These are phyloP conservation scores for Saturnispora mendoncae DNA, from an alignment of 805 yeast species.

Conservation along the genomic window DNA sequence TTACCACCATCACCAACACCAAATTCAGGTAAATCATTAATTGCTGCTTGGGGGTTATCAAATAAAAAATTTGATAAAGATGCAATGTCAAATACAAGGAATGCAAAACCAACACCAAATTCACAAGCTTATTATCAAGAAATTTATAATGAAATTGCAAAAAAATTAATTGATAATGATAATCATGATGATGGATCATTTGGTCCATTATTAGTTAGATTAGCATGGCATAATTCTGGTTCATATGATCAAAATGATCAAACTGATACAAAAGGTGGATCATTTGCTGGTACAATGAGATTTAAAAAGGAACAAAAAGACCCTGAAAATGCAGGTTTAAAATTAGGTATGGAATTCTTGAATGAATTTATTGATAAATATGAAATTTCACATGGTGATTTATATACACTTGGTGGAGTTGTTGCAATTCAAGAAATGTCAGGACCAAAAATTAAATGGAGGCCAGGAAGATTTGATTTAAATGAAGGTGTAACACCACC, in stretches of 20 bases:
- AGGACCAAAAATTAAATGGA: constrained; percentile 57
- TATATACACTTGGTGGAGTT: constrained; percentile 68
- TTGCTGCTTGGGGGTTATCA: constrained; percentile 23
- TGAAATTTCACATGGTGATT: constrained; percentile 56
- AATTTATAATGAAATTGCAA: constrained; percentile 68
- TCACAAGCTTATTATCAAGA: constrained; percentile 48
- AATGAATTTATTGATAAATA: constrained; percentile 45
- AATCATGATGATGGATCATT: constrained; percentile 56
- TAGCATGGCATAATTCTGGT: constrained; percentile 45
- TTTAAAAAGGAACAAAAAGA: constrained; percentile 42
- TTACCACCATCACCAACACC: no score
- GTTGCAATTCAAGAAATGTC: constrained; percentile 53
- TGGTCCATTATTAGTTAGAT: constrained; percentile 38
- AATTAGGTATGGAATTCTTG: constrained; percentile 46
- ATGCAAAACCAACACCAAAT: constrained; percentile 27
- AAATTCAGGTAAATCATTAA: background rate
- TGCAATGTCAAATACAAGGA: constrained; percentile 23
- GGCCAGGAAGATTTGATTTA: constrained; percentile 39
- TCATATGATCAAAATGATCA: constrained; percentile 35
- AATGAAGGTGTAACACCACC: constrained; percentile 32
- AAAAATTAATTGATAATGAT: constrained; percentile 43
- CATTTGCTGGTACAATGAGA: constrained; percentile 49
- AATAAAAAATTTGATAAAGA: constrained; percentile 26
- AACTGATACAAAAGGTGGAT: constrained; percentile 36
- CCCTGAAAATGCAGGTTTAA: constrained; percentile 42